Conservation (phyloP, 768 basidiomycete species). For the Phallus indusiatus region DNA sequence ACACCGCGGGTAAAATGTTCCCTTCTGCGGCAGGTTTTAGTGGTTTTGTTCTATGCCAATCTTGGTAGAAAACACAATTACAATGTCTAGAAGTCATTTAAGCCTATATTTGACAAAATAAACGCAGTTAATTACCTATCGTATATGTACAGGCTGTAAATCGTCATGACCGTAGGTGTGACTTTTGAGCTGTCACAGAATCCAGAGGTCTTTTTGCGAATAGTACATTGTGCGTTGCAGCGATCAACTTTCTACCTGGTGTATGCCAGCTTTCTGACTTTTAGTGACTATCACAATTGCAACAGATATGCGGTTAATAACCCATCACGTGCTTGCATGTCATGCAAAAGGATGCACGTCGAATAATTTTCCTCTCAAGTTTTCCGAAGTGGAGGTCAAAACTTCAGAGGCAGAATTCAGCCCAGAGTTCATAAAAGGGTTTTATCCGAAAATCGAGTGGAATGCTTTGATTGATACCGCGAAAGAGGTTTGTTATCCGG, state of each 20-base stretch:
- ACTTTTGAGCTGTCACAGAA: background rate
- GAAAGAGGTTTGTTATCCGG: slow-evolving; percentile 40
- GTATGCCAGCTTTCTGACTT: no score
- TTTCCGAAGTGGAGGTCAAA: slow-evolving; percentile 75
- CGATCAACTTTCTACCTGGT: no score
- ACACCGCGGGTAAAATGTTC: slow-evolving; percentile 71
- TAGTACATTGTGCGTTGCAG: no score
- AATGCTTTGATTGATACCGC: slow-evolving; percentile 75
- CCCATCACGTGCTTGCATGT: slow-evolving; percentile 92
- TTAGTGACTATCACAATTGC: background rate
- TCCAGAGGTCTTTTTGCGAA: no score
- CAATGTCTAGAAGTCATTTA: slow-evolving; percentile 55
- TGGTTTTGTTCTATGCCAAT: slow-evolving; percentile 78
- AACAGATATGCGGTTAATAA: slow-evolving; percentile 56
- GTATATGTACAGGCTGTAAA: slow-evolving; percentile 88
- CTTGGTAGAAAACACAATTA: slow-evolving; percentile 88
- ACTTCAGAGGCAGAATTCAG: slow-evolving; percentile 83
- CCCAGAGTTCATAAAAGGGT: slow-evolving; percentile 73
- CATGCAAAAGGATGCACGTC: slow-evolving; percentile 87
- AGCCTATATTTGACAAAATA: slow-evolving; percentile 3
- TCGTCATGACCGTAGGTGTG: slow-evolving; percentile 51
- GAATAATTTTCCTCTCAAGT: slow-evolving; percentile 86
- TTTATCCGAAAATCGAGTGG: slow-evolving; percentile 90
- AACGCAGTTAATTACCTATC: slow-evolving; percentile 44
- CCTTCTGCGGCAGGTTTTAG: slow-evolving; percentile 60